Percentiles rank a stretch among this genome's conserved stretches.
phyloP scores from a whole-genome alignment of 768 basidiomycete genomes.

The Macrolepiota fuliginosa region DNA sequence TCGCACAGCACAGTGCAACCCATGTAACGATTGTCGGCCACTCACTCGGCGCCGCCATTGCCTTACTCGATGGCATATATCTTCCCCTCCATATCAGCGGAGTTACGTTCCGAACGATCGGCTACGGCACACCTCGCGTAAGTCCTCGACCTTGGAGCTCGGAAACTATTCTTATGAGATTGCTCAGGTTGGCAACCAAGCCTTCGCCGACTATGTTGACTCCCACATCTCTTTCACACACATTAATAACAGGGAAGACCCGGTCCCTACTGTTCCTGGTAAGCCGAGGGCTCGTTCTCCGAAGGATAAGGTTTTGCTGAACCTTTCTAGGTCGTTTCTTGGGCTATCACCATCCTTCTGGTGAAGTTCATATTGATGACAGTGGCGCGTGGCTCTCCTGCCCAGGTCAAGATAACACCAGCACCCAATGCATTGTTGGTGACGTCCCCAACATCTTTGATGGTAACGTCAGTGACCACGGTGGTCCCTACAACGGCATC shows the following conservation, averaged over 20 bases:
- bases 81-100: slow-evolving; percentile 48
- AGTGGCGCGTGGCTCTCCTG: slow-evolving; percentile 26
- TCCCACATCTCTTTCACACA: slow-evolving; percentile 20
- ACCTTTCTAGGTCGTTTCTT: slow-evolving; percentile 49
- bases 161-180: not conserved
- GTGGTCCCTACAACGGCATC: slow-evolving; percentile 13
- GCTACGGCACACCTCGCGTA: slow-evolving; percentile 46
- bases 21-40: slow-evolving; percentile 43
- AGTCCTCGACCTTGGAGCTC: not conserved
- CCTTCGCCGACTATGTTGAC: slow-evolving; percentile 26
- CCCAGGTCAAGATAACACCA: slow-evolving; percentile 25
- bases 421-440: slow-evolving; percentile 20
- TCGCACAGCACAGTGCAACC: slow-evolving; percentile 29
- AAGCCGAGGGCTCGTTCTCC: not conserved
- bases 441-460: slow-evolving; percentile 17
- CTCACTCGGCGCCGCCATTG: slow-evolving; percentile 44
- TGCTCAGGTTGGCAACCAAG: slow-evolving; percentile 34
- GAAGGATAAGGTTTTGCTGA: slow-evolving; percentile 34
- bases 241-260: slow-evolving; percentile 25
- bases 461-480: slow-evolving; percentile 6
- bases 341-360: slow-evolving; percentile 36
- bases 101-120: slow-evolving; percentile 33
- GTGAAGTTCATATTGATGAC: slow-evolving; percentile 40
- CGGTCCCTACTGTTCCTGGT: slow-evolving; percentile 32
- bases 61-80: slow-evolving; percentile 55